Evolutionary conservation across 2,329 filamentous ascomycete species (phyloP), one percentile per base, ranked within the genome.

Genomic region (Aspergillus fumigatus): DNA sequence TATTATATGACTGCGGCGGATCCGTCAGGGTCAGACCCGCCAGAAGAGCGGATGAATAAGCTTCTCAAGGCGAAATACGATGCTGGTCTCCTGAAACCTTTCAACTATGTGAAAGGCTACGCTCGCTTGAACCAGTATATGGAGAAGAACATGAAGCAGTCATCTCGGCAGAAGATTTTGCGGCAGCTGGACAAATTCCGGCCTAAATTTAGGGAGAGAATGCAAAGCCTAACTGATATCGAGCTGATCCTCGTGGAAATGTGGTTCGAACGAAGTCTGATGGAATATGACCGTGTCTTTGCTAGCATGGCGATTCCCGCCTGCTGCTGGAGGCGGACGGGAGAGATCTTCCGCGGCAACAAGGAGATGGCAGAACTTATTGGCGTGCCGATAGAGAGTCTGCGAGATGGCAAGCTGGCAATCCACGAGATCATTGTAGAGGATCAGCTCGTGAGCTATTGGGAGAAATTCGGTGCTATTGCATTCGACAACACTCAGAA

Each of bases 331-430:
- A 84, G 94, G 67, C 83, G 94, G 68, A 99, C 94, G 0, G 94
- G 94, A 9, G 94, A 99, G 77, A 97, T 99, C 50, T 97, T 96
- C 71, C 83, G 94, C 62, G 94, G 93, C 0, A 99, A 99, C 73
- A 96, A 96, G 70, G 94, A 99, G 75, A 99, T 99, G 93, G 94
- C 94, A 6, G 91, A 97, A 75, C 80, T 99, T 56, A 93, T 99
- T 61, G 87, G 92, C 65, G 92, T 97, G 29, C 91, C 92, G 0
- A 92, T 97, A 65, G 93, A 97, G 67, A 87, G 86, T 59, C 76
- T 99, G 62, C 84, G 93, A 80, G 94, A 97, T 77, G 94, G 94
- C 59, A 95, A 95, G 67, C 88, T 97, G 62, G 90, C 94, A 11
- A 83, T 99, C 50, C 94, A 99, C 71, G 92, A 99, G 72, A 95